Percentiles rank a stretch among this genome's conserved stretches.
These are phyloP conservation scores for Allantophomopsis lycopodina DNA, from an alignment of 2,329 filamentous ascomycete genomes.

Conservation along the genomic window DNA sequence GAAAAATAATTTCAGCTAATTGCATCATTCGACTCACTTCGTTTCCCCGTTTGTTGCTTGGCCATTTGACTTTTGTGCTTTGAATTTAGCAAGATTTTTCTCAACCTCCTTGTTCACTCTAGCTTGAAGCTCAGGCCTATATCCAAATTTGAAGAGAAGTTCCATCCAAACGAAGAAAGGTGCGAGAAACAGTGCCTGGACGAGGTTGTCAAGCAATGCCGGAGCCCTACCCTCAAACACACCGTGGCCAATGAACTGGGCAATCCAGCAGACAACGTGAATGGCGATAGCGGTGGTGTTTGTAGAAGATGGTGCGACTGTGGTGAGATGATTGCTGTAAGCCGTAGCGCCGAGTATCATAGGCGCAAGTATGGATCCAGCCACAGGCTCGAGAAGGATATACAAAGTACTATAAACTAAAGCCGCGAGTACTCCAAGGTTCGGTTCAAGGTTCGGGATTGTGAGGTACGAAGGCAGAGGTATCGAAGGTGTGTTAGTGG, in stretches of 20 bases:
- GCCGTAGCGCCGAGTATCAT: constrained; percentile 66
- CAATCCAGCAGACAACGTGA: constrained; percentile 67
- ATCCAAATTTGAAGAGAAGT: constrained; percentile 78
- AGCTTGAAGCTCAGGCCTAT: constrained; percentile 73
- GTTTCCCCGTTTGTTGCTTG: constrained; percentile 3
- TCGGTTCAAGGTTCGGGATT: constrained; percentile 52
- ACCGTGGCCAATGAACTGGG: constrained; percentile 86
- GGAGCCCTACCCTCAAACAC: constrained; percentile 79
- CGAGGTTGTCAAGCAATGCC: constrained; percentile 77
- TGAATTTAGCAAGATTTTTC: constrained; percentile 66
- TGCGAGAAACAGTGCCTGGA: constrained; percentile 84
- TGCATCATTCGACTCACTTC: too few relatives aligned
- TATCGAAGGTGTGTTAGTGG: constrained; percentile 47
- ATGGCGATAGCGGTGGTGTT: constrained; percentile 48
- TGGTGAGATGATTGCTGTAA: constrained; percentile 57
- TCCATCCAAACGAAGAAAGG: constrained; percentile 98
- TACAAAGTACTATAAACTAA: constrained; percentile 68
- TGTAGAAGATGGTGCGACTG: constrained; percentile 28
- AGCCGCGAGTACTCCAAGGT: constrained; percentile 48
- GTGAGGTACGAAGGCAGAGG: constrained; percentile 53
- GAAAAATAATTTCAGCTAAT: too few relatives aligned
- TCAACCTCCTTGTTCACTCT: constrained; percentile 66
- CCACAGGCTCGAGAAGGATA: constrained; percentile 85
- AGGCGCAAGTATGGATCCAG: constrained; percentile 63
- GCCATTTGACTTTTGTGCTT: constrained; percentile 31